Percentiles rank a stretch among this genome's conserved stretches.
Evolutionary conservation across 345 rosid species (phyloP).

Genomic region (Linum trigynum): DNA sequence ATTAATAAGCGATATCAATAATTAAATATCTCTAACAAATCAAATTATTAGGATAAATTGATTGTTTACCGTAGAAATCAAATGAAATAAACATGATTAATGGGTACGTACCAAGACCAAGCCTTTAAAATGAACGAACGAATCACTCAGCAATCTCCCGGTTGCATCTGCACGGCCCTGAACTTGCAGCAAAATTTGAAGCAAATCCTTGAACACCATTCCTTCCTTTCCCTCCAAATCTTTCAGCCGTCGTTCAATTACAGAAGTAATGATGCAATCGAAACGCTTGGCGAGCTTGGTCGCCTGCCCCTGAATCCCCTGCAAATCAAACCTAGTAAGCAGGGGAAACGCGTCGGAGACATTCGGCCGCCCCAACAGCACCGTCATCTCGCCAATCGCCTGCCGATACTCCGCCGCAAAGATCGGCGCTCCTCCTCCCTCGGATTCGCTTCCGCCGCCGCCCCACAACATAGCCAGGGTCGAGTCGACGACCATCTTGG

Average conservation of each 20-base stretch:
- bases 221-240: background rate
- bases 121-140: conserved; percentile 33
- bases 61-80: no score
- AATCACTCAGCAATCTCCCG: conserved; percentile 15
- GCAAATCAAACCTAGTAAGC: conserved; percentile 42
- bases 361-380: conserved; percentile 32
- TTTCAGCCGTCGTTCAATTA: conserved; percentile 6
- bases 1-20: no score
- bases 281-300: conserved; percentile 17
- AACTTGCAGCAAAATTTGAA: conserved; percentile 22
- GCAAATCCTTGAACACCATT: conserved; percentile 16
- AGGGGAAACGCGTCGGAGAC: conserved; percentile 42
- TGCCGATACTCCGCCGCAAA: conserved; percentile 27
- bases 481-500: conserved; percentile 25
- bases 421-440: conserved; percentile 20
- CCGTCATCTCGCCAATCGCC: conserved; percentile 19
- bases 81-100: no score
- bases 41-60: no score
- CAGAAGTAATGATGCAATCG: conserved; percentile 19
- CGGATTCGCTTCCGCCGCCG: conserved; percentile 14
- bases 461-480: conserved; percentile 22
- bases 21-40: no score
- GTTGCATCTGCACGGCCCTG: conserved; percentile 15
- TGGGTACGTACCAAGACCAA: conserved; percentile 19
- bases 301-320: conserved; percentile 33